These are phyloP conservation scores for Trichoderma sp. DNA, from an alignment of 2,329 filamentous ascomycete species.

Conservation along the genomic window DNA sequence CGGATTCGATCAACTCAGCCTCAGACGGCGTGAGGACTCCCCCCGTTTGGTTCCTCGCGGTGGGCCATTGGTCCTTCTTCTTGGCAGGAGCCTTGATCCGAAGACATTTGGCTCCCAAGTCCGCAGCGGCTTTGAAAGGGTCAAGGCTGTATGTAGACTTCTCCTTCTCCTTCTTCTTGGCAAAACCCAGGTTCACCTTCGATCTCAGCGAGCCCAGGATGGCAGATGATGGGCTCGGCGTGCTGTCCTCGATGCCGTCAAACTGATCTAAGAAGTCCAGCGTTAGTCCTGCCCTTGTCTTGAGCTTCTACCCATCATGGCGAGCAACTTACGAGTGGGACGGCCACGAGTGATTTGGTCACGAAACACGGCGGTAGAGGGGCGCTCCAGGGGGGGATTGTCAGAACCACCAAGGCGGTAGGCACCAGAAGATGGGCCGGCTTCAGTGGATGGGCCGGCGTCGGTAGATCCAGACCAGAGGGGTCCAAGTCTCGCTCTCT, in stretches of 20 bases:
- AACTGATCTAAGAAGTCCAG: background rate
- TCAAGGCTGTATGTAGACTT: background rate
- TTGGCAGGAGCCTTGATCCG: conserved; percentile 19
- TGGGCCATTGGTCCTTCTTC: background rate
- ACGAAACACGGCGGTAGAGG: conserved; percentile 11
- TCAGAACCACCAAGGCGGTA: conserved; percentile 7
- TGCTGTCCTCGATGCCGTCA: conserved; percentile 4
- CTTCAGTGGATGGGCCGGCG: conserved; percentile 7
- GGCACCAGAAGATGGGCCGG: conserved; percentile 2
- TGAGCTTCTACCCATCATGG: too few relatives aligned
- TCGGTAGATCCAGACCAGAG: conserved; percentile 34
- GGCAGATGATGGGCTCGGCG: conserved; percentile 25
- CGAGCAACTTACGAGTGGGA: conserved; percentile 10
- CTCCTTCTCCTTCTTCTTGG: background rate
- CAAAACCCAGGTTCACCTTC: background rate
- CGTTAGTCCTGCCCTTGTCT: background rate
- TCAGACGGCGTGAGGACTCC: conserved; percentile 22
- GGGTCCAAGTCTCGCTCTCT: conserved; percentile 38
- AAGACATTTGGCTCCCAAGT: conserved; percentile 21
- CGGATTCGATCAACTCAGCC: conserved; percentile 38
- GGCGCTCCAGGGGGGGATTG: conserved; percentile 10
- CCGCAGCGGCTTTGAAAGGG: conserved; percentile 20
- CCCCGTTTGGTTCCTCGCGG: background rate
- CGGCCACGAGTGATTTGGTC: conserved; percentile 10
- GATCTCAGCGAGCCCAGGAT: conserved; percentile 20